Base-by-base conservation (phyloP, 1,139 yeast genomes). In the Zygoascus sp. region DNA sequence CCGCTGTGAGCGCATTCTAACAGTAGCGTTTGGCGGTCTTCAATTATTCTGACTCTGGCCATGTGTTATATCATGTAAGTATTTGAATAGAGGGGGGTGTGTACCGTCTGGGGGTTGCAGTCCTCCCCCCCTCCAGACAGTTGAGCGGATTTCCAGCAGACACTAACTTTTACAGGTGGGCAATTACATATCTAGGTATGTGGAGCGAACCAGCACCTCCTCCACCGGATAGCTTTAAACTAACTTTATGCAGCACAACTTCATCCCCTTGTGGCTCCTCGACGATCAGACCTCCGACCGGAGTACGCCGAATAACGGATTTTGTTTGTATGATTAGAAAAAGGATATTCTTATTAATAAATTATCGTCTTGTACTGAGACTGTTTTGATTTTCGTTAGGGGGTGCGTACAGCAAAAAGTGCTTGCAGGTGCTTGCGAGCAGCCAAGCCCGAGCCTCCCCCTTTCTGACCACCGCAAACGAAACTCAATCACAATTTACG, bases 11-110 rank as follows among this genome's bases (percentile, higher is more conserved):
- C n/a, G 35, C 10, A 9, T 30, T 32, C 48, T 45, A 42, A 50
- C 47, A 9, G n/a, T 42, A 78, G 83, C 28, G 97, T 90, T 40
- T 89, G 95, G 94, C 79, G 97, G 70, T 85, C 95, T 47, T 86
- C 96, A 10, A 80, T 89, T 42, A 81, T 83, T 47, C 74, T 90
- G 55, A 79, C 90, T 3, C 67, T 90, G 61, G 81, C 95, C 19
- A 85, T 89, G 96, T 84, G 89, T 73, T 89, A 77, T 65, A 74
- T 89, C 61, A 86, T 89, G 96, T 88, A 49, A 50, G 61, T 56
- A 7, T 35, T 9, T 10, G 5, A 25, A n/a, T n/a, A n/a, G n/a
- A n/a, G n/a, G n/a, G n/a, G n/a, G n/a, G n/a, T n/a, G n/a, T n/a
- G n/a, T n/a, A n/a, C n/a, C n/a, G n/a, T n/a, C n/a, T n/a, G n/a